A percentile compares a stretch with the other conserved stretches of the same genome.
Conservation (phyloP, 139 green algal genomes). For the Diplosphaera chodatii region DNA sequence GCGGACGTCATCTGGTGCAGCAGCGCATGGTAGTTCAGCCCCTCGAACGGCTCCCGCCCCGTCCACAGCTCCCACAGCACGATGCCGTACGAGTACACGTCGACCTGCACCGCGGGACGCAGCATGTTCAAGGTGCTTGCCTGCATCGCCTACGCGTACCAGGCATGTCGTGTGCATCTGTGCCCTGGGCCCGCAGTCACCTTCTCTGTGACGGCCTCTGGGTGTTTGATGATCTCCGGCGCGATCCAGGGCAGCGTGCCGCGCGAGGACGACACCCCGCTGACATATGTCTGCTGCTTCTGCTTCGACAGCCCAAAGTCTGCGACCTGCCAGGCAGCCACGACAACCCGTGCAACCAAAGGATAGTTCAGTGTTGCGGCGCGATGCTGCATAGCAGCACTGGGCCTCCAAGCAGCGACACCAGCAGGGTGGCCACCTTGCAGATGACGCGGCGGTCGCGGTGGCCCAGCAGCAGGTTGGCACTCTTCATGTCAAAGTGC, state of each 20-base stretch:
- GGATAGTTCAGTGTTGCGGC: neutral
- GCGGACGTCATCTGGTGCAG: constrained; percentile 59
- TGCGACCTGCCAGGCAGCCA: constrained; percentile 26
- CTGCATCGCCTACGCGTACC: too few relatives aligned
- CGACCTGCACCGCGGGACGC: constrained; percentile 18
- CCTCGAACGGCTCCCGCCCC: constrained; percentile 55
- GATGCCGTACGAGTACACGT: constrained; percentile 66
- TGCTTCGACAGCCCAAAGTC: constrained; percentile 74
- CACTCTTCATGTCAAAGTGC: constrained; percentile 76
- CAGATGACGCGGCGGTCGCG: constrained; percentile 53
- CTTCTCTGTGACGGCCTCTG: constrained; percentile 50
- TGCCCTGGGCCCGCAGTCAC: too few relatives aligned
- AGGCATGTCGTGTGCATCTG: too few relatives aligned
- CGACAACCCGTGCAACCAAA: neutral
- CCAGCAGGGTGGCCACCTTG: constrained; percentile 35
- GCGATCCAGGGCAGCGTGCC: constrained; percentile 78
- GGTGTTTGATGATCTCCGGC: constrained; percentile 71
- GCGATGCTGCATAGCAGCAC: neutral
- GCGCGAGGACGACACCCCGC: constrained; percentile 55
- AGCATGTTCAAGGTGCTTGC: too few relatives aligned
- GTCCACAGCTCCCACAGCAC: constrained; percentile 77
- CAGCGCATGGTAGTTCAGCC: constrained; percentile 74
- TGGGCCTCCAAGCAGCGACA: neutral
- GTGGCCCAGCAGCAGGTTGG: constrained; percentile 64
- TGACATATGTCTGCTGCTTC: constrained; percentile 62